phyloP scores from a whole-genome alignment of 2,329 filamentous ascomycete species.

The Anthostomella pinea region DNA sequence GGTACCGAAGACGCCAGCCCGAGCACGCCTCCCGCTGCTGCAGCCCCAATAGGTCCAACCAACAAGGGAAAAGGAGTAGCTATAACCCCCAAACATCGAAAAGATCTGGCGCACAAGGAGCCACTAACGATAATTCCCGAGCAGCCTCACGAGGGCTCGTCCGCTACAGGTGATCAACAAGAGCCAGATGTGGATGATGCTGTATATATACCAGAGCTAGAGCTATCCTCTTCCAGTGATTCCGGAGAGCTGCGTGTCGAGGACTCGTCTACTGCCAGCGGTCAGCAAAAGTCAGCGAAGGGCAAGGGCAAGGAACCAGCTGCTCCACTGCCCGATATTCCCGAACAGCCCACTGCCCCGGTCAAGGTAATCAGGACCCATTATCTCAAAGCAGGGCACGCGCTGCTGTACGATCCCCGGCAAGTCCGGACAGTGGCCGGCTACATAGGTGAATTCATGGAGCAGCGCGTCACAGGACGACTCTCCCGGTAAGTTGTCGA shows the following conservation, averaged over 20 bases:
- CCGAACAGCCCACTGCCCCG: slow-evolving; percentile 48
- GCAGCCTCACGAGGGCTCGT: slow-evolving; percentile 38
- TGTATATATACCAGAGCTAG: too few relatives aligned
- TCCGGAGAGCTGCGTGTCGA: too few relatives aligned
- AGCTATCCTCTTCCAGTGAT: too few relatives aligned
- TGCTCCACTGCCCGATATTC: slow-evolving; percentile 38
- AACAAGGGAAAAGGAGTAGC: slow-evolving; percentile 26
- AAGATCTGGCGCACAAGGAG: slow-evolving; percentile 33
- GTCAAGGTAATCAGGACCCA: slow-evolving; percentile 61
- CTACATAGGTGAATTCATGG: slow-evolving; percentile 78
- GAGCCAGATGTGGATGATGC: too few relatives aligned
- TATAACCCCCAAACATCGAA: slow-evolving; percentile 37
- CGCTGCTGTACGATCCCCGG: slow-evolving; percentile 75
- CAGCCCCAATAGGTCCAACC: slow-evolving; percentile 46
- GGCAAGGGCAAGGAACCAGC: too few relatives aligned
- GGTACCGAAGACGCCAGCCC: slow-evolving; percentile 7
- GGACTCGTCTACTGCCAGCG: too few relatives aligned
- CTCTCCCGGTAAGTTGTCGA: slow-evolving; percentile 63
- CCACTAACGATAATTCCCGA: slow-evolving; percentile 20
- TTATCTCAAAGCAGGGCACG: slow-evolving; percentile 75
- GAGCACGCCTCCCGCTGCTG: slow-evolving; percentile 44
- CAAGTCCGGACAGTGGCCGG: slow-evolving; percentile 76
- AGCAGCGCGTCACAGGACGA: slow-evolving; percentile 69
- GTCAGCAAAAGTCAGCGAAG: too few relatives aligned
- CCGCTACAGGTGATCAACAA: slow-evolving; percentile 46